A percentile compares a stretch with the other conserved stretches of the same genome.
Conservation (phyloP, 2,329 filamentous ascomycete species). For the Fusarium sp. region DNA sequence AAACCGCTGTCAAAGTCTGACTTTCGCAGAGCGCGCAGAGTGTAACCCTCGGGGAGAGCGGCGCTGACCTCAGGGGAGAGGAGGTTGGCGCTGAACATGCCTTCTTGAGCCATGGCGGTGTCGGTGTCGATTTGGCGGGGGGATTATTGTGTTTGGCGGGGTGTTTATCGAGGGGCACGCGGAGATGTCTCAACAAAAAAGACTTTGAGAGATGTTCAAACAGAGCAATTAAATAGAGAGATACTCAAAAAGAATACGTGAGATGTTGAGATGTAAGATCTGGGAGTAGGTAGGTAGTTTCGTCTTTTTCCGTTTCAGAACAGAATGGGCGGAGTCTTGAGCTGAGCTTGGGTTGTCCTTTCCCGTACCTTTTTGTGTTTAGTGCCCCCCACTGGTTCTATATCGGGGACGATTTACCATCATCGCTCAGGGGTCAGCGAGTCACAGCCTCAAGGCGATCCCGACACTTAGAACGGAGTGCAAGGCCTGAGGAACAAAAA, state of each 20-base stretch:
- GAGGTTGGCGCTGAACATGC: conserved; percentile 80
- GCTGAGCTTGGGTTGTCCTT: conserved; percentile 12
- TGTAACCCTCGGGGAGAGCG: conserved; percentile 82
- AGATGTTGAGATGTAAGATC: conserved; percentile 22
- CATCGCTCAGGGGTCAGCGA: conserved; percentile 20
- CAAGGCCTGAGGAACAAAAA: background rate
- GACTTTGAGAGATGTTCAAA: background rate
- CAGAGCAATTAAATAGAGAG: conserved; percentile 10
- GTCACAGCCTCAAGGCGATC: conserved; percentile 10
- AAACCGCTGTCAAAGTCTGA: conserved; percentile 85
- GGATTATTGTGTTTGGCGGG: background rate
- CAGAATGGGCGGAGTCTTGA: conserved; percentile 14
- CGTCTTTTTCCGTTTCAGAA: conserved; percentile 12
- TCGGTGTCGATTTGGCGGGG: conserved; percentile 29
- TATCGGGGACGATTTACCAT: conserved; percentile 14
- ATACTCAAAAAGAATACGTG: background rate
- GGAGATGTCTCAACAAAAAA: conserved; percentile 3
- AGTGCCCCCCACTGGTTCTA: conserved; percentile 14
- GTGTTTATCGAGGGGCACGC: conserved; percentile 20
- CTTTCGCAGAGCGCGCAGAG: conserved; percentile 79
- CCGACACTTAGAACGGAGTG: background rate
- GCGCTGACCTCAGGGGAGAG: conserved; percentile 79
- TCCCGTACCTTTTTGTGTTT: conserved; percentile 1
- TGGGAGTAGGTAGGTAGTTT: background rate
- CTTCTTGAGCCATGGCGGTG: conserved; percentile 51